Base-by-base conservation (phyloP, 192 early-diverging fungal genomes). In the Neocallimastix lanati region DNA sequence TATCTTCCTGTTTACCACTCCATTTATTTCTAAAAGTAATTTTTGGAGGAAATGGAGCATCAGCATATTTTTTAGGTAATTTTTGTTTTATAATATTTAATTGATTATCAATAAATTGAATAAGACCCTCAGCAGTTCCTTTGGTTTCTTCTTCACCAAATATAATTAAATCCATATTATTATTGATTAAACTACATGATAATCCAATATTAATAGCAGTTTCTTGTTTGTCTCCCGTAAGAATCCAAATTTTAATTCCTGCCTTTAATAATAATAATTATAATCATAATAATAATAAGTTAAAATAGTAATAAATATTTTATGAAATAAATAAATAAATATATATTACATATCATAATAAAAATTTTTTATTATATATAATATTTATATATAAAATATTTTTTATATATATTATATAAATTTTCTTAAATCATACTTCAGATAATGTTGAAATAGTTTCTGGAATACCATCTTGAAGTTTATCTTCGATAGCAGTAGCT, bases 161-260 rank as follows among this genome's bases (percentile, higher is more conserved):
- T 76, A 98, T 89, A 77, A 99, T 93, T 28, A 99, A 85, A 38
- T 91, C 91, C 95, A 97, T 97, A 78, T 97, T 95, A 81, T 98
- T 96, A 77, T 95, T 93, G 77, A 99, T 91, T 29, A 99, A 87
- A 84, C 97, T 96, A 86, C 95, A 97, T 76, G 92, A 93, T 82
- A 95, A 97, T 13, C 96, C 97, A 85, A 99, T 98, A 84, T 99
- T 98, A 86, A 99, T 97, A 28, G 97, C 97, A 2, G 97, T 99
- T 83, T 99, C 97, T 84, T 98, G 96, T 38, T 95, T 84, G 84
- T 99, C 97, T 40, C 97, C 97, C 12, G 97, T 99, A 82, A 99
- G 84, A 14, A 99, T 95, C 96, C 79, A 80, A 14, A 80, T 67
- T 80, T 80, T 80, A 77, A 91, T 88, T 29, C 83, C 88, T 29